Evolutionary conservation across 1,284 basidiomycete species (phyloP), one percentile per base, ranked within the genome.

Genomic region (Schizophyllum amplum): DNA sequence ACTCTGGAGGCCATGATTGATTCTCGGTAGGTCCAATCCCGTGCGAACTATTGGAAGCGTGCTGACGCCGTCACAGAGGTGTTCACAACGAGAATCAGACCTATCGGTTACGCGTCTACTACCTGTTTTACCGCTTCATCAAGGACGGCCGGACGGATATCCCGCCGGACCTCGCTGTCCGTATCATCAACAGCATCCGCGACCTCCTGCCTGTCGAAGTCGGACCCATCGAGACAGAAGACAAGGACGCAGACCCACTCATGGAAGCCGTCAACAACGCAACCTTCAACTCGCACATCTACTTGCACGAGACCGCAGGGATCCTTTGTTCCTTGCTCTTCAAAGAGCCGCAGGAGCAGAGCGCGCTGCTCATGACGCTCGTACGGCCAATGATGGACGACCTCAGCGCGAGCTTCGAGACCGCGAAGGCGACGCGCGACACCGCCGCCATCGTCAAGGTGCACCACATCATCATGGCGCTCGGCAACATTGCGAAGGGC

Each of bases 401-500:
- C 52, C 77, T 98, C 51, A 87, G 86, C 5, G 72, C 78, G 47
- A 87, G 80, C 63, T 74, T 94, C 49, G 84, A 86, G 63, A 77
- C 65, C 46, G 69, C 72, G 23, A 77, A 82, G 63, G 80, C 80
- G 15, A 67, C 73, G 1, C 75, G 80, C 54, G 89, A 93, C 63
- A 72, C 90, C 5, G 69, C 87, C 51, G 81, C 89, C 4, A 86
- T 98, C 62, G 77, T 98, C 51, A 87, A 87, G 68, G 85, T 94
- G n/a, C 97, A 99, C 67, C 96, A 99, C 72, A 81, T 90, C 62
- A 91, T 99, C 67, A 90, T 98, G 82, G 96, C 95, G 1, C 78
- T 98, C 13, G 95, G 95, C 17, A 93, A 92, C 66, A 84, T 99
- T 55, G 92, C 94, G 52, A 98, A 98, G 73, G 98, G 98, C 6